Percentiles rank a stretch among this genome's conserved stretches.
Conservation (phyloP, 1,139 yeast genomes). For the Yamadazyma conglobata region DNA sequence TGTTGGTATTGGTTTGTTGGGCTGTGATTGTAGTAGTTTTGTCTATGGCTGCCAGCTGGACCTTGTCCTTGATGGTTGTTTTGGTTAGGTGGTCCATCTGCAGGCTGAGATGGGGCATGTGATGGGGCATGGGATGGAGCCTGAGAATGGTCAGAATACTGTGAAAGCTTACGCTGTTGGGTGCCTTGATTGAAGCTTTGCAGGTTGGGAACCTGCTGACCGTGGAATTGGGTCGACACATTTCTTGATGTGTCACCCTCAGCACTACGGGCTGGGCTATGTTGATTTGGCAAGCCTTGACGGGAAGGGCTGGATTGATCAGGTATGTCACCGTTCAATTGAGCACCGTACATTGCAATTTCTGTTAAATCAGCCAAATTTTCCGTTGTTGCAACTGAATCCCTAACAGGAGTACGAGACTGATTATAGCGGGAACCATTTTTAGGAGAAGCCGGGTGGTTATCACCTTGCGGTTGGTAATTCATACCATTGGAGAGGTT, state of each 20-base stretch:
- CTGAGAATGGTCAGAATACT: too few relatives aligned
- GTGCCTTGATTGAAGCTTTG: too few relatives aligned
- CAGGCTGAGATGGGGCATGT: too few relatives aligned
- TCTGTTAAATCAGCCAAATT: constrained; percentile 44
- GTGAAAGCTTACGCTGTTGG: too few relatives aligned
- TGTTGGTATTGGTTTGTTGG: constrained; percentile 5
- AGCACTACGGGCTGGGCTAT: background rate
- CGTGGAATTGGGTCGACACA: too few relatives aligned
- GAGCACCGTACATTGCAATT: constrained; percentile 42
- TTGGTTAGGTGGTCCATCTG: background rate
- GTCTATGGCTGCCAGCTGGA: too few relatives aligned
- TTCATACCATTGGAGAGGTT: too few relatives aligned
- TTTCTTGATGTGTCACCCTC: constrained; percentile 1
- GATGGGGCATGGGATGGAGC: too few relatives aligned
- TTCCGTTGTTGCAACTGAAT: constrained; percentile 18
- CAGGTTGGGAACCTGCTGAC: constrained; percentile 16
- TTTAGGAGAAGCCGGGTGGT: too few relatives aligned
- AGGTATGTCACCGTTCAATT: constrained; percentile 25
- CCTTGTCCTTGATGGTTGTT: constrained; percentile 1
- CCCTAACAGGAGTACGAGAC: constrained; percentile 11
- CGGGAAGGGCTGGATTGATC: constrained; percentile 8
- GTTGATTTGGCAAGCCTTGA: constrained; percentile 2
- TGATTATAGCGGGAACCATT: too few relatives aligned
- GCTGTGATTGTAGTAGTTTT: constrained; percentile 3
- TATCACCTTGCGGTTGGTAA: too few relatives aligned